Percentiles rank a stretch among this genome's conserved stretches.
phyloP scores from a whole-genome alignment of 73 alveolate species.

The Tetrahymena borealis region DNA sequence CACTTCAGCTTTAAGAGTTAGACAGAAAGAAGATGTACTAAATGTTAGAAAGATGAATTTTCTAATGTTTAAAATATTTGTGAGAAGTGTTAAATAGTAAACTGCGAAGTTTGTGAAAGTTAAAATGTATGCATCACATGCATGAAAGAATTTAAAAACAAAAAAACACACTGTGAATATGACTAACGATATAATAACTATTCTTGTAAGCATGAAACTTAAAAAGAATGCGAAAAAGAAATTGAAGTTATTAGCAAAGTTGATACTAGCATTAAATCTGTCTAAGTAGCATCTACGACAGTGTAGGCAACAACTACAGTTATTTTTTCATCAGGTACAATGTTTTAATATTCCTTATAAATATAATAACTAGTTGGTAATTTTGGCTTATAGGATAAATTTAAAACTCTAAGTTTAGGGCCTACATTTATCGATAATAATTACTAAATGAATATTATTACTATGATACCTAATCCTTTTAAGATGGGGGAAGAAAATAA shows the following conservation, averaged over 20 bases:
- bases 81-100: not conserved
- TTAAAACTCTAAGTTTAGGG: not conserved
- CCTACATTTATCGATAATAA: not conserved
- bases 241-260: not conserved
- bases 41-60: not conserved
- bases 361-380: not conserved
- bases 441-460: not conserved
- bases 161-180: not conserved
- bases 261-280: not conserved
- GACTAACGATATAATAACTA: not conserved
- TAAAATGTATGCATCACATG: not conserved
- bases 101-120: not conserved
- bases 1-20: not conserved
- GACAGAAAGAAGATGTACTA: not conserved
- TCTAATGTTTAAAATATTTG: not conserved
- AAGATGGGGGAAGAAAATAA: not conserved
- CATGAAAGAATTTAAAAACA: not conserved
- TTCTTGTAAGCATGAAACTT: not conserved
- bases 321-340: not conserved
- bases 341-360: not conserved
- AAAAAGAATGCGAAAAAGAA: not conserved
- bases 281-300: not conserved
- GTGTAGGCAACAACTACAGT: not conserved
- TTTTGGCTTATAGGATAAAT: not conserved
- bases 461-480: not conserved